Evolutionary conservation across 495 filamentous ascomycete species (phyloP).

Genomic region (Acidiella bohemica): DNA sequence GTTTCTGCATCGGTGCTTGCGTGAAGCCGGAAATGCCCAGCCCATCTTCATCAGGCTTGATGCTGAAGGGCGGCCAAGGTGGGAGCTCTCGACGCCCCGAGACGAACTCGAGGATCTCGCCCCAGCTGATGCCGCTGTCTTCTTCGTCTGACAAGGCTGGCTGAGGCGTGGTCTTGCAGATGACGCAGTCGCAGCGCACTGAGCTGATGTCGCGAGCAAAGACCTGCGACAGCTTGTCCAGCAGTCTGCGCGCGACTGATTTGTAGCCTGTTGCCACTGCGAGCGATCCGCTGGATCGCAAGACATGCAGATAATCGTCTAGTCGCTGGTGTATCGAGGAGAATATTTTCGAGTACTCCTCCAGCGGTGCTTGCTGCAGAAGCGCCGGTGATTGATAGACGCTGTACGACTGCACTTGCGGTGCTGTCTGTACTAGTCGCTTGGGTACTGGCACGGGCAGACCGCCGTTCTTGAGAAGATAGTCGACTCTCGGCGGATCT

Average conservation of each 20-base stretch:
- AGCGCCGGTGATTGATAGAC: conserved; percentile 33
- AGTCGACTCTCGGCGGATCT: conserved; percentile 69
- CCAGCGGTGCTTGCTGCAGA: conserved; percentile 13
- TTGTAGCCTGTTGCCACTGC: conserved; percentile 94
- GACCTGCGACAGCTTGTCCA: conserved; percentile 87
- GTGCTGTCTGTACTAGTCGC: conserved; percentile 41
- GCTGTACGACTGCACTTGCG: conserved; percentile 26
- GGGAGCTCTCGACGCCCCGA: conserved; percentile 77
- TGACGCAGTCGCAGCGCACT: conserved; percentile 62
- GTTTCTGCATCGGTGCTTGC: conserved; percentile 57
- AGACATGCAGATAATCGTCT: conserved; percentile 71
- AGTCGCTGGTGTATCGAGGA: conserved; percentile 65
- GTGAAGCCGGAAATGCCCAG: conserved; percentile 39
- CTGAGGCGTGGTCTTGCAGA: conserved; percentile 44
- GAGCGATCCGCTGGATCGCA: conserved; percentile 70
- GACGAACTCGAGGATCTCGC: conserved; percentile 85
- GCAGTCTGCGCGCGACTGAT: conserved; percentile 77
- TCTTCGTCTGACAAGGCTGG: conserved; percentile 31
- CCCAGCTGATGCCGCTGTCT: conserved; percentile 73
- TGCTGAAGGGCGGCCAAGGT: conserved; percentile 71
- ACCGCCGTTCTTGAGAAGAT: conserved; percentile 76
- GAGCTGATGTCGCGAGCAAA: conserved; percentile 83
- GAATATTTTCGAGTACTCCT: conserved; percentile 54
- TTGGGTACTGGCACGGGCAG: conserved; percentile 51
- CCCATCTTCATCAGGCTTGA: conserved; percentile 39